Percentiles rank a stretch among this genome's conserved stretches.
phyloP scores from a whole-genome alignment of 495 filamentous ascomycete species.

The Lepidopterella palustris region DNA sequence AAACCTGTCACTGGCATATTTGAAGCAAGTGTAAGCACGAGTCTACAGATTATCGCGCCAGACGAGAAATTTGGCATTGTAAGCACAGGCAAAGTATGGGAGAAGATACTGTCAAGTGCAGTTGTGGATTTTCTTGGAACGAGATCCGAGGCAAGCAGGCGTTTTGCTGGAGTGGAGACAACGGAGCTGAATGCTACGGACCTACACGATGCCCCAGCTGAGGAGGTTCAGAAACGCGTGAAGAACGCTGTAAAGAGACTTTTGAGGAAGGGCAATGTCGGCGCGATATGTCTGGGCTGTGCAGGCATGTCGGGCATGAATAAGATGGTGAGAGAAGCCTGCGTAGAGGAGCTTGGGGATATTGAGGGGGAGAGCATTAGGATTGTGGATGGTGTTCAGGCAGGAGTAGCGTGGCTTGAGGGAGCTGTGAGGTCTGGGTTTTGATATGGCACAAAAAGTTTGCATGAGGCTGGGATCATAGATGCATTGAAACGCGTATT shows the following conservation, averaged over 20 bases:
- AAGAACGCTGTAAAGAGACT: conserved; percentile 57
- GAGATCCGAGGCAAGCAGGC: conserved; percentile 22
- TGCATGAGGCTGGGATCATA: too few relatives aligned
- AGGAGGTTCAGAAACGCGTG: conserved; percentile 60
- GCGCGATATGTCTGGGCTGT: conserved; percentile 69
- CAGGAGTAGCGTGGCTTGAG: conserved; percentile 65
- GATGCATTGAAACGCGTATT: too few relatives aligned
- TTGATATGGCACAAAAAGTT: too few relatives aligned
- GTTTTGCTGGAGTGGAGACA: conserved; percentile 73
- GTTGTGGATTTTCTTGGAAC: conserved; percentile 50
- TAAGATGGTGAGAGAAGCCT: conserved; percentile 65
- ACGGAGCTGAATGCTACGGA: conserved; percentile 78
- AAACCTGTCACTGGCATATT: conserved; percentile 79
- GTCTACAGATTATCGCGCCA: conserved; percentile 45
- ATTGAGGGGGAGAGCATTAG: conserved; percentile 53
- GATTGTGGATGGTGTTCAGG: conserved; percentile 80
- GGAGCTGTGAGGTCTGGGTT: conserved; percentile 35
- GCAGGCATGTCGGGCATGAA: conserved; percentile 92
- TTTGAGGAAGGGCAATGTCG: conserved; percentile 51
- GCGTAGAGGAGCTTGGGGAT: conserved; percentile 56
- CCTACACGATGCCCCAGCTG: conserved; percentile 60
- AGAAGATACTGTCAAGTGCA: conserved; percentile 57
- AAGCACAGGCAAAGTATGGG: conserved; percentile 80
- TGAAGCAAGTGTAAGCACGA: conserved; percentile 64
- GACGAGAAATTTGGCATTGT: conserved; percentile 76